Percentiles rank a stretch among this genome's conserved stretches.
phyloP scores from a whole-genome alignment of 805 yeast species.

The Candida qinlingensis region DNA sequence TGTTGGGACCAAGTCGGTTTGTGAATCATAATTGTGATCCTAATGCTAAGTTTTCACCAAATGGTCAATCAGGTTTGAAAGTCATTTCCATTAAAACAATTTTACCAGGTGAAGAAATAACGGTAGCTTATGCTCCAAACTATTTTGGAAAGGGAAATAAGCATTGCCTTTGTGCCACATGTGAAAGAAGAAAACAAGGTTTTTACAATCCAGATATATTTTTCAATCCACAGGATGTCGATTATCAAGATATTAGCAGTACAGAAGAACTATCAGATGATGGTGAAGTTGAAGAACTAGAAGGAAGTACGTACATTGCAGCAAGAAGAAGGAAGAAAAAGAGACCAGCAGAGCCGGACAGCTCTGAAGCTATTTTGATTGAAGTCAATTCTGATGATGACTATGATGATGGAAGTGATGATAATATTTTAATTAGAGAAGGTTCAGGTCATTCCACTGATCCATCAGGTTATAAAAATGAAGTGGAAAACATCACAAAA shows the following conservation, averaged over 20 bases:
- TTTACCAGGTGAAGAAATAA: conserved; percentile 40
- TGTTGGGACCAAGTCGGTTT: conserved; percentile 45
- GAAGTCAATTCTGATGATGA: conserved; percentile 5
- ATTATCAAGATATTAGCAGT: conserved; percentile 4
- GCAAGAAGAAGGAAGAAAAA: background rate
- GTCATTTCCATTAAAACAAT: conserved; percentile 32
- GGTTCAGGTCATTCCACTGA: background rate
- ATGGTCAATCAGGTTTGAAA: conserved; percentile 24
- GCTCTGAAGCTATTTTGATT: background rate
- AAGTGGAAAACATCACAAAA: background rate
- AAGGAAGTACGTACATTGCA: background rate
- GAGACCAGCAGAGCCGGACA: background rate
- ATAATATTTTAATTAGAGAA: background rate
- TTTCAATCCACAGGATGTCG: conserved; percentile 8
- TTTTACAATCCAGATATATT: conserved; percentile 23
- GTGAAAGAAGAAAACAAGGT: conserved; percentile 31
- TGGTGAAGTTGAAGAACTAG: background rate
- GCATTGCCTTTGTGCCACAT: conserved; percentile 41
- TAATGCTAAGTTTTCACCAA: conserved; percentile 33
- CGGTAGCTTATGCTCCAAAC: conserved; percentile 36
- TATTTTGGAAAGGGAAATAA: conserved; percentile 39
- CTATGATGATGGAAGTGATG: conserved; percentile 3
- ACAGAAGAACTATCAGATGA: background rate
- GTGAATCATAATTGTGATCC: conserved; percentile 45
- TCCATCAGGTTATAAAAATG: background rate